These are phyloP conservation scores for Sarocladium oryzae DNA, from an alignment of 2,329 filamentous ascomycete genomes.

Conservation along the genomic window DNA sequence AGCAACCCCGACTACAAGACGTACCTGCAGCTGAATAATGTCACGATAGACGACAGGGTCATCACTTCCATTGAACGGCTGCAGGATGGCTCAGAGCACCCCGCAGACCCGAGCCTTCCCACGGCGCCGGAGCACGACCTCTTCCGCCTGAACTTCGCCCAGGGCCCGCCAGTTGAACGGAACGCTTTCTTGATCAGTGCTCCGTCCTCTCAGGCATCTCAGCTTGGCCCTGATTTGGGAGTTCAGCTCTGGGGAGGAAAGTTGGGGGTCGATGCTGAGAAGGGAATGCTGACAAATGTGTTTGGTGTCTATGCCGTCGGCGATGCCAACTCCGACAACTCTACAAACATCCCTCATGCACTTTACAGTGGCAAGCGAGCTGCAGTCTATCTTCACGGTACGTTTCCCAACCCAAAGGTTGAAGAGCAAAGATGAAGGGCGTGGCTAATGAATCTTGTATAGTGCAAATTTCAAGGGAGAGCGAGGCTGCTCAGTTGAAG, in stretches of 20 bases:
- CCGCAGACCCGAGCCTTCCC: conserved; percentile 33
- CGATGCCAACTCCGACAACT: conserved; percentile 53
- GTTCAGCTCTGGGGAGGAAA: conserved; percentile 35
- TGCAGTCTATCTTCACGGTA: conserved; percentile 51
- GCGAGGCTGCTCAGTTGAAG: conserved; percentile 27
- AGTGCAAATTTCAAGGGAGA: conserved; percentile 38
- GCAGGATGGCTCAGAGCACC: conserved; percentile 27
- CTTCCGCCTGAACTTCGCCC: conserved; percentile 46
- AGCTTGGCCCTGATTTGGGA: conserved; percentile 39
- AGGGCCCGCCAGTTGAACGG: conserved; percentile 37
- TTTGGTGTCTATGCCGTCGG: conserved; percentile 51
- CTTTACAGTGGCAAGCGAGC: conserved; percentile 53
- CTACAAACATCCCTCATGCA: conserved; percentile 55
- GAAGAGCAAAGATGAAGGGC: no score
- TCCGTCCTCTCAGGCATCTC: conserved; percentile 38
- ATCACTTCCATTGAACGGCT: conserved; percentile 43
- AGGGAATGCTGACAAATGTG: conserved; percentile 45
- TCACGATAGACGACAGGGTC: conserved; percentile 49
- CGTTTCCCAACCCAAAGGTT: conserved; percentile 24
- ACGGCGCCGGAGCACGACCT: conserved; percentile 44
- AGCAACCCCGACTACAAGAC: conserved; percentile 39
- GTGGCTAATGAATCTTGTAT: neutral
- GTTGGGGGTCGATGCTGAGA: conserved; percentile 28
- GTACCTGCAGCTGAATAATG: conserved; percentile 43
- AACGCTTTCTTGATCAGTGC: conserved; percentile 47